Base-by-base conservation (phyloP, 1,284 basidiomycete species). In the Fomitopsis palustris region DNA sequence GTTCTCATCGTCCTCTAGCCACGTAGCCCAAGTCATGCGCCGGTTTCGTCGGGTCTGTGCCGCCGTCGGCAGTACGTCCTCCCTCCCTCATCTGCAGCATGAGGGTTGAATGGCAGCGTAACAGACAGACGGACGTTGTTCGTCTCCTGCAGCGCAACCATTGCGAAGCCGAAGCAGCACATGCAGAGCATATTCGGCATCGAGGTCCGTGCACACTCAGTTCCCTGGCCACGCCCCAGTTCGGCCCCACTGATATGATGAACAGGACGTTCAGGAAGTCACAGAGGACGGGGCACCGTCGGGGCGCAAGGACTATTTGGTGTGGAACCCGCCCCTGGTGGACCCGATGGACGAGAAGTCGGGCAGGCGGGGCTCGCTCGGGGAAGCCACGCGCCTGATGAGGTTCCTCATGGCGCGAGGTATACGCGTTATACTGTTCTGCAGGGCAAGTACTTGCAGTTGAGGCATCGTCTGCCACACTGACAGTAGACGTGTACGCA, bases 121-220 rank as follows among this genome's bases (percentile, higher is more conserved):
- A 14, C 25, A 92, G 90, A 93, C 67, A 71, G 74, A 33, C 74
- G 75, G 0, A 73, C 85, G 4, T 81, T 79, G 29, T 95, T 94
- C 67, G 84, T 96, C 4, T 95, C 93, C 29, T 96, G 94, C 70
- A 95, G 91, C 66, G 94, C 94, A 21, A 96, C 95, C 0, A 91
- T 96, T 42, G 80, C 85, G 8, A 90, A 93, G 64, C 93, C 95
- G n/a, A 74, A 72, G 57, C 74, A 80, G 60, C 90, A 94, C 65
- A 94, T 95, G 91, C 77, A 77, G 59, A 81, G 78, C 33, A 80
- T 95, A 35, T 92, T 93, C 67, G 89, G 90, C 2, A 74, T 95
- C 1, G 76, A 85, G 37, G 75, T 79, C 12, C 57, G 73, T 63
- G 12, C 33, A 4, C 7, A 23, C 9, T 16, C 17, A 9, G 12